Base-by-base conservation (phyloP, 164 flowering plant species). In the Pachysandra terminalis region DNA sequence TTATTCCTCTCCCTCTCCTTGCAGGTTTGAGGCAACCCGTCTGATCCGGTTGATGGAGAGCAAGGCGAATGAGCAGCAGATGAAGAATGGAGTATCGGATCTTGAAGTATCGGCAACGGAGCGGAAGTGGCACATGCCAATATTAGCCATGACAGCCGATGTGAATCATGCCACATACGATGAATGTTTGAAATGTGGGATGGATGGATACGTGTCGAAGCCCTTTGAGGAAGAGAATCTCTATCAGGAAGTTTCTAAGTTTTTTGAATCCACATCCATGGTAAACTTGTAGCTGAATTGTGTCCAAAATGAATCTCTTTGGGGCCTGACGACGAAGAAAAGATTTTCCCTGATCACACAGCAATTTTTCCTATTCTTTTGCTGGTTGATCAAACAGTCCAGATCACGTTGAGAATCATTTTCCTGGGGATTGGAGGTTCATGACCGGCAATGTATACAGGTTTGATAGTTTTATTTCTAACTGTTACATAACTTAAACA, bases 181-280 rank as follows among this genome's bases (percentile, higher is more conserved):
- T 25, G 73, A 91, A 65, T 93, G 98, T 78, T 60, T 88, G 41
- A 78, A 90, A 77, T 77, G 83, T 67, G 98, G 98, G 16, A 93
- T 91, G 98, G 96, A 93, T 78, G 97, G 94, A 13, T 91, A 93
- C 57, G 98, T 93, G 25, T 88, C 98, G 6, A 93, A 93, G 80
- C 98, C 98, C 1, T 91, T 93, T 24, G 94, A 88, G 65, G 94
- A 91, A 79, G 89, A 86, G 65, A 87, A 83, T 75, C 93, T 93
- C n/a, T 91, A 88, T 68, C 83, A 84, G 63, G 94, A 86, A 8
- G 89, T 90, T 27, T 78, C 97, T 2, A 86, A 80, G 77, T 88
- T 86, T 85, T 91, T 93, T 72, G 81, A 83, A 57, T 61, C 81
- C 13, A 80, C 81, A 62, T 81, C 88, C 21, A 24, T 51, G 32